Evolutionary conservation across 345 rosid genomes (phyloP).

Genomic region (Linum usitatissimum): DNA sequence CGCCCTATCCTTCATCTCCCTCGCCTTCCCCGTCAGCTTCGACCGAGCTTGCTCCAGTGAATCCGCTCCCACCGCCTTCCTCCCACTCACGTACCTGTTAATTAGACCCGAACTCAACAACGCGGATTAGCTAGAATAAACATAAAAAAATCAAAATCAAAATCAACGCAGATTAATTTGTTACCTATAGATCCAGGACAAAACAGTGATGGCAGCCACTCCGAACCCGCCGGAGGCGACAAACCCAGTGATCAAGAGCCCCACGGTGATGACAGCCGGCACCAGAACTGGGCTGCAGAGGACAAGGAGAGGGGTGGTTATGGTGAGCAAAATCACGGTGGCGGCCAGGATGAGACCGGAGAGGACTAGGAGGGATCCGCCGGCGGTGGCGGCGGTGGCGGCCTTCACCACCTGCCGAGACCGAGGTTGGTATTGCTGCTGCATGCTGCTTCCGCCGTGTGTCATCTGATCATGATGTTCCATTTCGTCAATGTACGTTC

Average conservation of each 20-base stretch:
- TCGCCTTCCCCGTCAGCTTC: no score
- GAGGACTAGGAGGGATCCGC: constrained; percentile 26
- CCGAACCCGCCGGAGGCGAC: constrained; percentile 49
- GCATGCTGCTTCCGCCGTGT: no score
- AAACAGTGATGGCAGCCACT: constrained; percentile 35
- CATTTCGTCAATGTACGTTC: no score
- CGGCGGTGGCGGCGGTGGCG: constrained; percentile 38
- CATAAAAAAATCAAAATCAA: no score
- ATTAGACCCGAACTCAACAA: no score
- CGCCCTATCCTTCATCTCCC: no score
- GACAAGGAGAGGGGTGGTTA: constrained; percentile 50
- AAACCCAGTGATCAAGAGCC: constrained; percentile 30
- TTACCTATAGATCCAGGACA: constrained; percentile 59
- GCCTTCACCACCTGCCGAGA: constrained; percentile 33
- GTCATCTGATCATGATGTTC: no score
- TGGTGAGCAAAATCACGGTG: constrained; percentile 39
- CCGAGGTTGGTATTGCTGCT: constrained; percentile 21
- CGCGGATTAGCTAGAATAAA: no score
- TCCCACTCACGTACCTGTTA: no score
- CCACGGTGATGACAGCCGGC: constrained; percentile 34
- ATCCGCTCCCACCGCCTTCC: no score
- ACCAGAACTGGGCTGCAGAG: constrained; percentile 53
- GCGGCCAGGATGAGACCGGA: constrained; percentile 45
- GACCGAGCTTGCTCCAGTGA: no score
- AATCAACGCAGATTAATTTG: no score